Base-by-base conservation (phyloP, 1,284 basidiomycete genomes). In the Rhodotorula sp. region DNA sequence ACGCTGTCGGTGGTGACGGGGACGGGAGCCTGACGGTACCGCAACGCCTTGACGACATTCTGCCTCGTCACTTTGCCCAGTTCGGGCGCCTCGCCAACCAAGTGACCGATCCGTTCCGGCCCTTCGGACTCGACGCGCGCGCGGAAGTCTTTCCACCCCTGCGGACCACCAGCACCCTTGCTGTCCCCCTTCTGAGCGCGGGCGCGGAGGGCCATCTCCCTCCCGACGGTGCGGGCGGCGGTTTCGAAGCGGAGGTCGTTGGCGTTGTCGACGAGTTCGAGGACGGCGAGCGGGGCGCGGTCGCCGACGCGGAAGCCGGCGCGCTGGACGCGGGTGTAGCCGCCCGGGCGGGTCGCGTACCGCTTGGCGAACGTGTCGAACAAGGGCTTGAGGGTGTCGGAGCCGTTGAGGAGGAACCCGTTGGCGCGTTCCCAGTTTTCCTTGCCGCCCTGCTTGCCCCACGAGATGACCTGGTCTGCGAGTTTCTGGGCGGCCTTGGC, bases 261-360 rank as follows among this genome's bases (percentile, higher is more conserved):
- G 16, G 93, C 92, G 78, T 92, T 91, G 83, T 99, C 97, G 47
- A 99, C 95, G 10, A 99, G 85, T 81, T 97, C 92, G 57, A 99
- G 82, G 69, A 99, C 87, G 5, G 95, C 95, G 74, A 90, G 86
- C 2, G 93, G 93, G 45, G 97, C 97, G 80, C 97, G 92, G 84
- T 99, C 97, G 34, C 95, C 94, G 68, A 84, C 85, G 26, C 95
- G 87, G 80, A 90, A 87, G 54, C 95, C 97, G 76, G 89, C 91
- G 79, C 90, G 92, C 80, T 93, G 89, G 74, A 99, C 89, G 38
- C 97, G 88, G 12, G 97, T 99, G 84, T 98, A 99, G 12, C 97
- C 97, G 16, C 97, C 97, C 7, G 89, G 89, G 8, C 97, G 87
- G 28, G 85, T 80, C 1, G 87, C 85, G 82, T 98, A 99, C 58